A percentile compares a stretch with the other conserved stretches of the same genome.
Conservation (phyloP, 1,139 yeast genomes). For the Hyphopichia burtonii region DNA sequence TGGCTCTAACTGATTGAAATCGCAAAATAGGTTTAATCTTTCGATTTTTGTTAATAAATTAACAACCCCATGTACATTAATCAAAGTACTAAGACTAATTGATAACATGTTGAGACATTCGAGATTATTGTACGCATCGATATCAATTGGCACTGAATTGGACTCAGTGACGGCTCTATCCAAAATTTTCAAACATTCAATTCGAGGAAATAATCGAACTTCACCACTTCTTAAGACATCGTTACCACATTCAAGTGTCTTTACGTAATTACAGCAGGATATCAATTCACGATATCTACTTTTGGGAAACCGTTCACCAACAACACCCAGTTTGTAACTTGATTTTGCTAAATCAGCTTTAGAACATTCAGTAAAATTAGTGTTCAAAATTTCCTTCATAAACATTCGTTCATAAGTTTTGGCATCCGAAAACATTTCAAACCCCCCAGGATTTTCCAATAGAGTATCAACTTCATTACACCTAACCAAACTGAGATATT, state of each 20-base stretch:
- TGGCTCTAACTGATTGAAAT: slow-evolving; percentile 19
- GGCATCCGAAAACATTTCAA: slow-evolving; percentile 22
- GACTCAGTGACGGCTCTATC: slow-evolving; percentile 8
- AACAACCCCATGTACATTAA: slow-evolving; percentile 5
- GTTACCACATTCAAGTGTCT: slow-evolving; percentile 27
- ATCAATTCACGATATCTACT: slow-evolving; percentile 18
- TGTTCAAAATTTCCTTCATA: slow-evolving; percentile 19
- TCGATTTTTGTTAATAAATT: slow-evolving; percentile 10
- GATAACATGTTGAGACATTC: slow-evolving; percentile 14
- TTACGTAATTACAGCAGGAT: slow-evolving; percentile 20
- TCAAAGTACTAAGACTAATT: slow-evolving; percentile 18
- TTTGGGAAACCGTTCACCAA: slow-evolving; percentile 14
- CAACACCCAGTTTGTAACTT: slow-evolving; percentile 15
- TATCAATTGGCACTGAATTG: background rate
- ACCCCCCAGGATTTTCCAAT: slow-evolving; percentile 20
- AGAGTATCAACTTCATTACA: slow-evolving; percentile 29
- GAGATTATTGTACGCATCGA: background rate
- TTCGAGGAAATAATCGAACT: slow-evolving; percentile 16
- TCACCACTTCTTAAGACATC: slow-evolving; percentile 14
- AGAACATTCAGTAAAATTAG: slow-evolving; percentile 18
- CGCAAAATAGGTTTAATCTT: slow-evolving; percentile 26
- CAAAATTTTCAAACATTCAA: slow-evolving; percentile 21
- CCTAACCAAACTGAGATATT: slow-evolving; percentile 24
- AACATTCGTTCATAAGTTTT: slow-evolving; percentile 20
- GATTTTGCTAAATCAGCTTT: slow-evolving; percentile 20